Evolutionary conservation across 805 yeast species (phyloP).

Genomic region (Myxozyma melibiosi): DNA sequence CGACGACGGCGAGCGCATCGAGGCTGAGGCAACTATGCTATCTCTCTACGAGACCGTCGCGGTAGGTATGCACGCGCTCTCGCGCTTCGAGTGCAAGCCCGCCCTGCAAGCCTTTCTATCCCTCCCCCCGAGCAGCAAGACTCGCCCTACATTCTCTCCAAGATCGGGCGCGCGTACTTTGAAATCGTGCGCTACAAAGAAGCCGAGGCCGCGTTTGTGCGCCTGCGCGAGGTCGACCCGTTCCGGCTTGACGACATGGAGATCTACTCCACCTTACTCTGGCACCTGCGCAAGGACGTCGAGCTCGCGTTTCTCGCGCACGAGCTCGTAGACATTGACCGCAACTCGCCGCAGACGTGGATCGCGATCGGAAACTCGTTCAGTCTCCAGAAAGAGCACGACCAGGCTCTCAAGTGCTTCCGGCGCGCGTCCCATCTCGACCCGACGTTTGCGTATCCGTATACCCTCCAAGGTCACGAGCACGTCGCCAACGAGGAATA

Average conservation of each 20-base stretch:
- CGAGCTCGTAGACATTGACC: constrained; percentile 68
- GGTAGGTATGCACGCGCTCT: constrained; percentile 23
- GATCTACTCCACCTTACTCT: constrained; percentile 80
- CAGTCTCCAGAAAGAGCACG: constrained; percentile 79
- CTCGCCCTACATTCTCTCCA: constrained; percentile 84
- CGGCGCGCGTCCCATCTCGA: constrained; percentile 72
- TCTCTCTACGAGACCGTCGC: constrained; percentile 32
- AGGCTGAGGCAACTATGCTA: constrained; percentile 27
- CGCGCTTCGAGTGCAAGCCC: constrained; percentile 71
- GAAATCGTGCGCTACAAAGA: constrained; percentile 85
- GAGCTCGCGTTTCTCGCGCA: constrained; percentile 81
- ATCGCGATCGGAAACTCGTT: constrained; percentile 86
- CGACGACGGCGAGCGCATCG: constrained; percentile 29
- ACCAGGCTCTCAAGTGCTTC: constrained; percentile 86
- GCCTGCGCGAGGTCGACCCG: constrained; percentile 68
- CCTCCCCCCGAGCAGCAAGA: constrained; percentile 63
- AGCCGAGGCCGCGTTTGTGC: constrained; percentile 63
- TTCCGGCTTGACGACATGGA: constrained; percentile 89
- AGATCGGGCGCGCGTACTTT: constrained; percentile 77
- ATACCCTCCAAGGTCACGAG: constrained; percentile 93
- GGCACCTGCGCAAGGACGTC: constrained; percentile 86
- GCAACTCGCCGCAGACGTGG: constrained; percentile 83
- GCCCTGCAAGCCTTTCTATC: constrained; percentile 71
- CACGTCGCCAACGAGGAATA: constrained; percentile 83
- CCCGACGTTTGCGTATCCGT: constrained; percentile 78